Conservation (phyloP, 148 eudicot species). For the Fagopyrum homotropicum region DNA sequence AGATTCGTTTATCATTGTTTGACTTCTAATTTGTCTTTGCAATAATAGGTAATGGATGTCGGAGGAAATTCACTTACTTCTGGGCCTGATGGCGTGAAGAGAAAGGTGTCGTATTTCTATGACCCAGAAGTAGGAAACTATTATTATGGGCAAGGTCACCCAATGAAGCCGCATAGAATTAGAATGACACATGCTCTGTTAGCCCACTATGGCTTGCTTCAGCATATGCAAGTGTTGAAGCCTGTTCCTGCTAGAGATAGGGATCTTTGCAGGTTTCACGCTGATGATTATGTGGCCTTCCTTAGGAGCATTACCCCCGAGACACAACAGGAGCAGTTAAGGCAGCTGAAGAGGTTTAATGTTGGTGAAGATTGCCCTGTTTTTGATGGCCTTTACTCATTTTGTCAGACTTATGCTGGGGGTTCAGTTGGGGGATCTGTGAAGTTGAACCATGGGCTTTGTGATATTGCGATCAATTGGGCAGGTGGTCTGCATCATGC, state of each 20-base stretch:
- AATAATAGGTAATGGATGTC: not conserved
- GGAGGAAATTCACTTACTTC: slow-evolving; percentile 11
- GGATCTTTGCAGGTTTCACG: slow-evolving; percentile 15
- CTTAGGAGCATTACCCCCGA: slow-evolving; percentile 14
- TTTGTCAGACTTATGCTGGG: slow-evolving; percentile 16
- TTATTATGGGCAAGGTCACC: slow-evolving; percentile 15
- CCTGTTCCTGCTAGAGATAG: slow-evolving; percentile 15
- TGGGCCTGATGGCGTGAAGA: slow-evolving; percentile 14
- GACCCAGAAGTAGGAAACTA: slow-evolving; percentile 15
- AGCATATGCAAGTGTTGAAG: slow-evolving; percentile 14
- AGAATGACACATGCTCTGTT: slow-evolving; percentile 13
- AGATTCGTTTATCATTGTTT: not conserved
- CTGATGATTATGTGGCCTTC: slow-evolving; percentile 14
- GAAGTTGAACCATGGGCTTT: slow-evolving; percentile 12
- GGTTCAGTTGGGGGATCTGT: slow-evolving; percentile 15
- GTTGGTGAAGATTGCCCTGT: slow-evolving; percentile 16
- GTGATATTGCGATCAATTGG: slow-evolving; percentile 15
- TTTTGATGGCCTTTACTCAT: slow-evolving; percentile 15
- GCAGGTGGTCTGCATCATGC: slow-evolving; percentile 17
- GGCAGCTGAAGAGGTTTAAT: slow-evolving; percentile 17
- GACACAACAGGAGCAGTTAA: slow-evolving; percentile 14
- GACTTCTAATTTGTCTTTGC: not conserved
- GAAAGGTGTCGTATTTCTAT: slow-evolving; percentile 15
- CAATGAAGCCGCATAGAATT: slow-evolving; percentile 14
- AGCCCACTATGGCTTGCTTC: slow-evolving; percentile 13